A percentile compares a stretch with the other conserved stretches of the same genome.
Evolutionary conservation across 1,139 yeast genomes (phyloP).

Genomic region (Zygosaccharomyces sapae): DNA sequence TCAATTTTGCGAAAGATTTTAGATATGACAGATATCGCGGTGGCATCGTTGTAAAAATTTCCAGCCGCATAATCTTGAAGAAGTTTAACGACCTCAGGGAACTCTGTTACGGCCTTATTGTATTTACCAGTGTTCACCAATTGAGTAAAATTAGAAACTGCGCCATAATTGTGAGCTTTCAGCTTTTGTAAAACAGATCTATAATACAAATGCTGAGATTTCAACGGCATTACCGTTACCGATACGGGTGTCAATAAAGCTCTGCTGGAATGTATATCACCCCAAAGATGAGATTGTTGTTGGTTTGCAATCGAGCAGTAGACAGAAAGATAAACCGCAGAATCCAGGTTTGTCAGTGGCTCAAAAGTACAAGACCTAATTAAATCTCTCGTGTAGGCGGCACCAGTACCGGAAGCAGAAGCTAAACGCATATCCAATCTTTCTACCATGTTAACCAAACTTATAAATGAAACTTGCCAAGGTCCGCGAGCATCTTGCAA

Average conservation of each 20-base stretch:
- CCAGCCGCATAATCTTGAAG: conserved; percentile 31
- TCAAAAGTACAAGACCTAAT: not conserved
- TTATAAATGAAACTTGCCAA: conserved; percentile 48
- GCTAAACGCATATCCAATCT: conserved; percentile 14
- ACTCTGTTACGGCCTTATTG: conserved; percentile 10
- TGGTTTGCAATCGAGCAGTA: conserved; percentile 32
- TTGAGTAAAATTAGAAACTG: conserved; percentile 18
- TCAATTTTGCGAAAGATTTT: conserved; percentile 26
- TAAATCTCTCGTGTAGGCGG: conserved; percentile 9
- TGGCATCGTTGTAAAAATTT: conserved; percentile 22
- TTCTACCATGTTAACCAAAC: conserved; percentile 41
- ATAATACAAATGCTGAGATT: conserved; percentile 22
- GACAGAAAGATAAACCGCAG: conserved; percentile 25
- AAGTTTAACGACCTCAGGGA: conserved; percentile 19
- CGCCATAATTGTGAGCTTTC: conserved; percentile 16
- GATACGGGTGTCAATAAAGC: conserved; percentile 31
- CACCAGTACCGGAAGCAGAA: conserved; percentile 4
- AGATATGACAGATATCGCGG: conserved; percentile 22
- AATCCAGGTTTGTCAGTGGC: conserved; percentile 12
- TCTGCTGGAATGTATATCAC: conserved; percentile 25
- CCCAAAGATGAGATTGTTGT: conserved; percentile 32
- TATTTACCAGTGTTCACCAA: conserved; percentile 20
- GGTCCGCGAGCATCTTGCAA: conserved; percentile 50
- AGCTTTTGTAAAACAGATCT: conserved; percentile 17
- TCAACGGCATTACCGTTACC: conserved; percentile 30